These are phyloP conservation scores for Trichophyton benhamiae DNA, from an alignment of 2,329 filamentous ascomycete genomes.

Conservation along the genomic window DNA sequence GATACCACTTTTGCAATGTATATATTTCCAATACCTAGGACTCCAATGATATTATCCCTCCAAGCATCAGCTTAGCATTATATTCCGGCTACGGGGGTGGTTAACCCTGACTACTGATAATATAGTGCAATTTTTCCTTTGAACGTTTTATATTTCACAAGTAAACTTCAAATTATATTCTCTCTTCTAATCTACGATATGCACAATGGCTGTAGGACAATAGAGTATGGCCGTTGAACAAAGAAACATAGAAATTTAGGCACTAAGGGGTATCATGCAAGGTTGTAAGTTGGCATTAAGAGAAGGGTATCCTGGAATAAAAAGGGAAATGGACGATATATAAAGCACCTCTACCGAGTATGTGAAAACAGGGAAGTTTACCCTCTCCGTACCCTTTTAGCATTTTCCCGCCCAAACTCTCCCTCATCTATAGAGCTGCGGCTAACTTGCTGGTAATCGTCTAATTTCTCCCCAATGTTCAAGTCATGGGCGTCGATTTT, in stretches of 20 bases:
- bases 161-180: not conserved
- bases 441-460: conserved; percentile 24
- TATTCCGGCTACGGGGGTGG: not conserved
- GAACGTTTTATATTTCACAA: no score
- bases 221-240: not conserved
- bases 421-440: not conserved
- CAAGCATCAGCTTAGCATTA: not conserved
- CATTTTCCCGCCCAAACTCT: not conserved
- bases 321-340: not conserved
- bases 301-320: not conserved
- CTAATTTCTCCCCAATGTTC: conserved; percentile 22
- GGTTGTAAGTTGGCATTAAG: not conserved
- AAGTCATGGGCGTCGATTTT: conserved; percentile 29
- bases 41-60: not conserved
- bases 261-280: not conserved
- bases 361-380: not conserved
- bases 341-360: not conserved
- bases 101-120: no score
- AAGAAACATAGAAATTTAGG: not conserved
- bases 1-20: conserved; percentile 3
- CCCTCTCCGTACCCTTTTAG: not conserved
- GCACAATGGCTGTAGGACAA: not conserved
- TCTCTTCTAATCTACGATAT: not conserved
- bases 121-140: no score
- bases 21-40: not conserved